phyloP scores from a whole-genome alignment of 345 rosid genomes.

The Garcia nutans region DNA sequence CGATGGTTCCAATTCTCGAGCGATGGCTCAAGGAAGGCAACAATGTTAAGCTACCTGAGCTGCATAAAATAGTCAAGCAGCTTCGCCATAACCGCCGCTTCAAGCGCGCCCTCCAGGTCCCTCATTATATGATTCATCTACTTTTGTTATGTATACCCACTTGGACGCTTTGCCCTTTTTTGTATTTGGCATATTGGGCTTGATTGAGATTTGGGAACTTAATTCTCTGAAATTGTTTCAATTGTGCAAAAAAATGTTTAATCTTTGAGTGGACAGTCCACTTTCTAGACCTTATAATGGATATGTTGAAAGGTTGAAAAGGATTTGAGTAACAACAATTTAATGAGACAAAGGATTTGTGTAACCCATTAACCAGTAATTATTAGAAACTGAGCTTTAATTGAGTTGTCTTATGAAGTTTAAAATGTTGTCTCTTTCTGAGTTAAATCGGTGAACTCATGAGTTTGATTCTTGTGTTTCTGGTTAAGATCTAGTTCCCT shows the following conservation, averaged over 20 bases:
- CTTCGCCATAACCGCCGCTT: conserved; percentile 42
- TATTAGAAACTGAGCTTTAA: neutral
- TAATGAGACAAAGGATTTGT: neutral
- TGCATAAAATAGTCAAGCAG: conserved; percentile 35
- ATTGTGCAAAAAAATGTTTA: no score
- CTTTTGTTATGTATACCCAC: neutral
- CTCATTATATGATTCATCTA: neutral
- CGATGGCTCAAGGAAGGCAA: conserved; percentile 55
- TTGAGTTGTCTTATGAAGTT: neutral
- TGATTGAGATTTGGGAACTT: neutral
- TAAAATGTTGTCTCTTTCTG: neutral
- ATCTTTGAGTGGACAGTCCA: no score
- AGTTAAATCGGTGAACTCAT: neutral
- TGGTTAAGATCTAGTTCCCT: neutral
- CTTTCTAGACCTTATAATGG: no score
- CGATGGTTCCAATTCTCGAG: conserved; percentile 41
- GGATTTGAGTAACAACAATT: neutral
- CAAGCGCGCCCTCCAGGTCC: conserved; percentile 56
- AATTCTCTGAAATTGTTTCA: no score
- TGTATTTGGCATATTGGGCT: no score
- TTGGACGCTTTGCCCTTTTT: neutral
- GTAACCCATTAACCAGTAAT: neutral
- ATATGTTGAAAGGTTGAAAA: neutral
- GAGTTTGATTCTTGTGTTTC: neutral
- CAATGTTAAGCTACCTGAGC: conserved; percentile 28